phyloP scores from a whole-genome alignment of 495 filamentous ascomycete genomes.

The Friedmanniomyces endolithicus region DNA sequence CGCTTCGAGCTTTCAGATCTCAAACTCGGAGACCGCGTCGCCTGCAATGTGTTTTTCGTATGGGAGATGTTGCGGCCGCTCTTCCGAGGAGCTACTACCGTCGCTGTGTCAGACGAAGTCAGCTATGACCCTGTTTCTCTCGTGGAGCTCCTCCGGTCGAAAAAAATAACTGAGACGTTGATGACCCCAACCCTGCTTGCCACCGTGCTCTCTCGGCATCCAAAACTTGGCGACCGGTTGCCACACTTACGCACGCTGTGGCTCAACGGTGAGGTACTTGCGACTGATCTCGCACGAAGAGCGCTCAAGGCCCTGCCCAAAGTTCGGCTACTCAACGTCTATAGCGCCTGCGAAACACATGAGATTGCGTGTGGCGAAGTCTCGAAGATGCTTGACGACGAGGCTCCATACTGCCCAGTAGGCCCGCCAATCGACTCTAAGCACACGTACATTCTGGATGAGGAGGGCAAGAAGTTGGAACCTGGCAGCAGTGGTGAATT shows the following conservation, averaged over 20 bases:
- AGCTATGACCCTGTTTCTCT: slow-evolving; percentile 57
- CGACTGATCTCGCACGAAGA: slow-evolving; percentile 50
- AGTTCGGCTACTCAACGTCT: slow-evolving; percentile 53
- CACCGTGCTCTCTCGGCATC: slow-evolving; percentile 48
- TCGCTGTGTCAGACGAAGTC: slow-evolving; percentile 52
- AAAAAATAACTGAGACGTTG: slow-evolving; percentile 52
- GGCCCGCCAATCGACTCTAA: slow-evolving; percentile 47
- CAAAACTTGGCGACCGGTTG: slow-evolving; percentile 43
- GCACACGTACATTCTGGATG: slow-evolving; percentile 49
- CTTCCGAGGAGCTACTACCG: slow-evolving; percentile 54
- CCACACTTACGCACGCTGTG: slow-evolving; percentile 49
- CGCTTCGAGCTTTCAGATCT: slow-evolving; percentile 51
- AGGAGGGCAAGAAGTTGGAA: slow-evolving; percentile 40
- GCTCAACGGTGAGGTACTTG: slow-evolving; percentile 62
- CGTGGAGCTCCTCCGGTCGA: slow-evolving; percentile 47
- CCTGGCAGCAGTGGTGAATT: slow-evolving; percentile 25
- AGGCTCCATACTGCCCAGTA: slow-evolving; percentile 45
- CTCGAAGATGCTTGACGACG: slow-evolving; percentile 43
- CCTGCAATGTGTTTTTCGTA: slow-evolving; percentile 63
- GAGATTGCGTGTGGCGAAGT: slow-evolving; percentile 63
- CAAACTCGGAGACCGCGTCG: slow-evolving; percentile 51
- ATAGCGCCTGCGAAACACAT: slow-evolving; percentile 61
- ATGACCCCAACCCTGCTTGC: slow-evolving; percentile 63
- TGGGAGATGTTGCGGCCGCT: slow-evolving; percentile 63
- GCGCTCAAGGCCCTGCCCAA: slow-evolving; percentile 49